A percentile compares a stretch with the other conserved stretches of the same genome.
These are phyloP conservation scores for Labyrinthula sp. DNA, from an alignment of 352 stramenopile species.

Conservation along the genomic window DNA sequence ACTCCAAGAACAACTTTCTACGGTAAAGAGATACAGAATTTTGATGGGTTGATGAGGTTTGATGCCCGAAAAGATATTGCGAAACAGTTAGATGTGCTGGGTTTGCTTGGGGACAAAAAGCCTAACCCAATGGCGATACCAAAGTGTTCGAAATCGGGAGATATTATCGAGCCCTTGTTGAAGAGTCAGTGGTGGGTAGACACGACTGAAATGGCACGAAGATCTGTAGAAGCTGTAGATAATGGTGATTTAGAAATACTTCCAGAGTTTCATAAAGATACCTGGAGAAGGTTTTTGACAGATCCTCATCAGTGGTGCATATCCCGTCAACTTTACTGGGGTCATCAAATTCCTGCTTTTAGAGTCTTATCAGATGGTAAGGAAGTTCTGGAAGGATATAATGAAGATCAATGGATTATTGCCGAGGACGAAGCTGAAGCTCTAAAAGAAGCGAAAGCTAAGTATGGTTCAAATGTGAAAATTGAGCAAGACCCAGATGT, in stretches of 20 bases:
- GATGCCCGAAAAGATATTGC: constrained; percentile 65
- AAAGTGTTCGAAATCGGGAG: constrained; percentile 84
- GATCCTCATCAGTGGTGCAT: constrained; percentile 98
- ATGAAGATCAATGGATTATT: constrained; percentile 85
- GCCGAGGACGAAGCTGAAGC: constrained; percentile 68
- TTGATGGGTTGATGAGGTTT: constrained; percentile 81
- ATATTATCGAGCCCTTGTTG: constrained; percentile 94
- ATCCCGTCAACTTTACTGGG: constrained; percentile 97
- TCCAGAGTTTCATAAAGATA: constrained; percentile 81
- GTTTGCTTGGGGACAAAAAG: constrained; percentile 81
- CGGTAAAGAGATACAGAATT: no score
- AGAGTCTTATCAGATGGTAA: constrained; percentile 40
- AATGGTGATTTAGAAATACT: constrained; percentile 77
- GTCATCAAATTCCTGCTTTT: constrained; percentile 95
- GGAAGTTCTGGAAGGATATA: constrained; percentile 38
- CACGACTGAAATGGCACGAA: constrained; percentile 74
- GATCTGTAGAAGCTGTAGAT: constrained; percentile 71
- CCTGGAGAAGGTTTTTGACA: constrained; percentile 76
- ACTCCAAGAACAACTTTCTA: no score
- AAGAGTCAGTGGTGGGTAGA: constrained; percentile 99
- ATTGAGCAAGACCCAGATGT: constrained; percentile 92
- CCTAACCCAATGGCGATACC: constrained; percentile 93
- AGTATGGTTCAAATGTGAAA: constrained; percentile 43
- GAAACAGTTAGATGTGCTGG: constrained; percentile 75
- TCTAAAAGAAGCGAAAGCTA: constrained; percentile 47